Percentiles rank a stretch among this genome's conserved stretches.
phyloP scores from a whole-genome alignment of 306 rosid species.

The Abrus pulchellus region DNA sequence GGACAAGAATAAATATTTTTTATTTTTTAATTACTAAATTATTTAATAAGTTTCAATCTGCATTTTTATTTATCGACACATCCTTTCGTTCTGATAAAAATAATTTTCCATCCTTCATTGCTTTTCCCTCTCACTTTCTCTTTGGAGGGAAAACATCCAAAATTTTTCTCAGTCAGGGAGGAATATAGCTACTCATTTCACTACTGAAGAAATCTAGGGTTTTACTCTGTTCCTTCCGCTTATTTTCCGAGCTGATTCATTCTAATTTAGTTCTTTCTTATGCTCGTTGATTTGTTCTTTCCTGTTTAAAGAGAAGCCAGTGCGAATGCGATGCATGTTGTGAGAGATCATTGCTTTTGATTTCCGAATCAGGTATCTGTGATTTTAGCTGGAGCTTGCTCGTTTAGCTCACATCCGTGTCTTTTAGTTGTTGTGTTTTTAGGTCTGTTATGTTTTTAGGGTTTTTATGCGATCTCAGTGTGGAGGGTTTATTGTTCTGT shows the following conservation, averaged over 20 bases:
- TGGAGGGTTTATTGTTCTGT: slow-evolving; percentile 11
- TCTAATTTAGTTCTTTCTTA: slow-evolving; percentile 5
- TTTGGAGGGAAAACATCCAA: slow-evolving; percentile 84
- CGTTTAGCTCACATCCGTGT: slow-evolving; percentile 23
- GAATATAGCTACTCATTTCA: slow-evolving; percentile 48
- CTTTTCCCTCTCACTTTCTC: slow-evolving; percentile 90
- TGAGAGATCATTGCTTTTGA: slow-evolving; percentile 26
- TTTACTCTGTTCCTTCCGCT: slow-evolving; percentile 47
- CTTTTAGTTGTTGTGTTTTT: slow-evolving; percentile 12
- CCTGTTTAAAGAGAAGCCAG: slow-evolving; percentile 8
- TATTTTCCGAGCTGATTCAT: slow-evolving; percentile 32
- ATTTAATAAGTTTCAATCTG: not conserved
- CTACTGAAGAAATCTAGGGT: slow-evolving; percentile 63
- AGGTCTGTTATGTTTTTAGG: slow-evolving; percentile 46
- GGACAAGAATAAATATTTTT: slow-evolving; percentile 29
- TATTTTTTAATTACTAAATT: not conserved
- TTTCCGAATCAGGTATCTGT: slow-evolving; percentile 46
- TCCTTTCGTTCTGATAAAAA: slow-evolving; percentile 55
- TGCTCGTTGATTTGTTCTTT: not conserved
- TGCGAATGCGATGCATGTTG: slow-evolving; percentile 24
- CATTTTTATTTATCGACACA: slow-evolving; percentile 48
- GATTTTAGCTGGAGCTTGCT: slow-evolving; percentile 32
- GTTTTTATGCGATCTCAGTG: slow-evolving; percentile 42
- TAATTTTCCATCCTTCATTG: slow-evolving; percentile 58
- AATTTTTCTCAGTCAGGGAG: slow-evolving; percentile 25